Percentiles rank a stretch among this genome's conserved stretches.
Conservation (phyloP, 2,329 filamentous ascomycete genomes). For the Chrysosporium queenslandicum region DNA sequence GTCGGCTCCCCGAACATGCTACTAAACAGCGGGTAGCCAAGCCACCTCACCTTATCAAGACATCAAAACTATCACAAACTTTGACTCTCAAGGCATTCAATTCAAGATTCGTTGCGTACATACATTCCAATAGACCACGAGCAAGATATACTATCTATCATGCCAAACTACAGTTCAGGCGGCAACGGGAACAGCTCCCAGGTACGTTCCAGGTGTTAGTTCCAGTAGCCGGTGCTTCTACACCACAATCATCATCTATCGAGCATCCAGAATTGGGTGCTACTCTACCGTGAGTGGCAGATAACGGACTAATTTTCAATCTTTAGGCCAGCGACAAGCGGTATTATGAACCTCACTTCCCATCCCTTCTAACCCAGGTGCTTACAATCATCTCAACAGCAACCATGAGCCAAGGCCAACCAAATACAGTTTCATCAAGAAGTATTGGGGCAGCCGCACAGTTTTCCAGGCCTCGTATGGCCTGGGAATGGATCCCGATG, state of each 20-base stretch:
- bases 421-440: slow-evolving; percentile 17
- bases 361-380: neutral
- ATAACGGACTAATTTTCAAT: neutral
- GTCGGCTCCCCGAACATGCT: too few relatives aligned
- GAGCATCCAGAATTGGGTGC: too few relatives aligned
- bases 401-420: slow-evolving; percentile 5
- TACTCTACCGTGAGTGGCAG: too few relatives aligned
- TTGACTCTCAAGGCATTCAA: too few relatives aligned
- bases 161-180: neutral
- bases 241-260: too few relatives aligned
- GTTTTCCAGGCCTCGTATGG: slow-evolving; percentile 21
- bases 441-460: slow-evolving; percentile 16
- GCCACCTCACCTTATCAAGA: too few relatives aligned
- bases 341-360: neutral
- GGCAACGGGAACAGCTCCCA: neutral
- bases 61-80: too few relatives aligned
- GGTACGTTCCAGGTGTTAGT: neutral
- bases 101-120: too few relatives aligned
- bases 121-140: too few relatives aligned
- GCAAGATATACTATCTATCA: neutral
- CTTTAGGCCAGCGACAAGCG: neutral
- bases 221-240: too few relatives aligned
- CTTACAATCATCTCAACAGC: neutral
- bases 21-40: too few relatives aligned
- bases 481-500: slow-evolving; percentile 17